These are phyloP conservation scores for Volvox africanus DNA, from an alignment of 139 green algal genomes.

Conservation along the genomic window DNA sequence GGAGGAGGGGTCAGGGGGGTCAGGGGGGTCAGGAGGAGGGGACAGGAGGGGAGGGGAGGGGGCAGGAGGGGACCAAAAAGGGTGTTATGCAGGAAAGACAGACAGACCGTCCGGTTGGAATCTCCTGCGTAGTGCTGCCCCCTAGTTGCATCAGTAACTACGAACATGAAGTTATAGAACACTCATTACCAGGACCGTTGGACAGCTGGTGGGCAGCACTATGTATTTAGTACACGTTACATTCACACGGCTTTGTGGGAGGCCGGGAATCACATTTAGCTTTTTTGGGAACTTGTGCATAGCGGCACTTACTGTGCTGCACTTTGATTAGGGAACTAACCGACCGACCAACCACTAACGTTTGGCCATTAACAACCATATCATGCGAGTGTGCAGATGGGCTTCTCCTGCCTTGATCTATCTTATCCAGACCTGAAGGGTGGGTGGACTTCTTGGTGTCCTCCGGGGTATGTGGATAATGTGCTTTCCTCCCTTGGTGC, in stretches of 20 bases:
- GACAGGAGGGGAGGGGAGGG: neutral
- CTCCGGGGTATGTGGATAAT: neutral
- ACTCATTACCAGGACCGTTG: no score
- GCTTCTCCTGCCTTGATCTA: slow-evolving; percentile 69
- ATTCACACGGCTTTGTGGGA: no score
- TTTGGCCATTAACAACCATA: neutral
- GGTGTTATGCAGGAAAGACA: no score
- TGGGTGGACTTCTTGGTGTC: neutral
- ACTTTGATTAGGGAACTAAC: neutral
- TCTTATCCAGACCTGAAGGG: slow-evolving; percentile 67
- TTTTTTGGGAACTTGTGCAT: no score
- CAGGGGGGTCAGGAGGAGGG: neutral
- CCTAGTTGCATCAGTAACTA: neutral
- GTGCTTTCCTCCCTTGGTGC: neutral
- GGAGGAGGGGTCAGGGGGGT: neutral
- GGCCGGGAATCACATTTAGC: no score
- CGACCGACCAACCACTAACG: neutral
- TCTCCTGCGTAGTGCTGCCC: neutral
- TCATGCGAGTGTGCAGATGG: slow-evolving; percentile 40
- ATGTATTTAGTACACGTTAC: no score
- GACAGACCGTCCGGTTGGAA: no score
- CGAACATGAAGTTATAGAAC: no score
- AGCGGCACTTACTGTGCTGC: no score
- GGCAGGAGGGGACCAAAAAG: no score
- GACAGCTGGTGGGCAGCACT: no score